phyloP scores from a whole-genome alignment of 345 rosid species.

The Populus ilicifolia region DNA sequence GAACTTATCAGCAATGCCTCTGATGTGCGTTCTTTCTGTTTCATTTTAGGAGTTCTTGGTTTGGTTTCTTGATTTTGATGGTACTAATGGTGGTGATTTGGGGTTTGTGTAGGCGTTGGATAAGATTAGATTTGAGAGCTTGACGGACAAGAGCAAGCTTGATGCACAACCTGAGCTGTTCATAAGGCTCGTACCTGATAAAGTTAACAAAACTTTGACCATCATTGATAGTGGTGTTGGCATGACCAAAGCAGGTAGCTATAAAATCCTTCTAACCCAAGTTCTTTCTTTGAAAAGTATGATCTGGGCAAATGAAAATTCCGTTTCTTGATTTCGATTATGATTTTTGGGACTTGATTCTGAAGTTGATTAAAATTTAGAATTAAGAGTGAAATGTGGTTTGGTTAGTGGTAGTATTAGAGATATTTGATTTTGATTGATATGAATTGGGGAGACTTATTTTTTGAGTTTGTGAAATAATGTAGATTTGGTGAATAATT shows the following conservation, averaged over 20 bases:
- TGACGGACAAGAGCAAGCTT: conserved; percentile 85
- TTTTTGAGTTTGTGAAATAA: background rate
- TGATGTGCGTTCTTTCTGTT: conserved; percentile 37
- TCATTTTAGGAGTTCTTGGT: no score
- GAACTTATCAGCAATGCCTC: conserved; percentile 67
- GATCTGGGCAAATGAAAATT: background rate
- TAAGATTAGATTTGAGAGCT: conserved; percentile 68
- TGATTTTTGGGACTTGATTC: background rate
- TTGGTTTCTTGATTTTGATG: background rate
- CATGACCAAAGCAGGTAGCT: conserved; percentile 80
- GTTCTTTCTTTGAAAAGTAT: background rate
- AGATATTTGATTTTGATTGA: background rate
- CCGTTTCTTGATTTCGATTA: background rate
- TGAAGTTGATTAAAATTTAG: no score
- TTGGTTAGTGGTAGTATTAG: background rate
- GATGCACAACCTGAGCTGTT: conserved; percentile 82
- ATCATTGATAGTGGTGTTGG: conserved; percentile 79
- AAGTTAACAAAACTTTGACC: conserved; percentile 61
- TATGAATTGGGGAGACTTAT: background rate
- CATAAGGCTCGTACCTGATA: conserved; percentile 70
- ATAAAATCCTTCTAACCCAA: background rate
- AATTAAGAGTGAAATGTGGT: background rate
- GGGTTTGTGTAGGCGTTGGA: conserved; percentile 57
- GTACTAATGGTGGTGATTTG: background rate
- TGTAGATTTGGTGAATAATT: conserved; percentile 70